These are phyloP conservation scores for Cardamine chenopodiifolia DNA, from an alignment of 345 rosid genomes.

Conservation along the genomic window DNA sequence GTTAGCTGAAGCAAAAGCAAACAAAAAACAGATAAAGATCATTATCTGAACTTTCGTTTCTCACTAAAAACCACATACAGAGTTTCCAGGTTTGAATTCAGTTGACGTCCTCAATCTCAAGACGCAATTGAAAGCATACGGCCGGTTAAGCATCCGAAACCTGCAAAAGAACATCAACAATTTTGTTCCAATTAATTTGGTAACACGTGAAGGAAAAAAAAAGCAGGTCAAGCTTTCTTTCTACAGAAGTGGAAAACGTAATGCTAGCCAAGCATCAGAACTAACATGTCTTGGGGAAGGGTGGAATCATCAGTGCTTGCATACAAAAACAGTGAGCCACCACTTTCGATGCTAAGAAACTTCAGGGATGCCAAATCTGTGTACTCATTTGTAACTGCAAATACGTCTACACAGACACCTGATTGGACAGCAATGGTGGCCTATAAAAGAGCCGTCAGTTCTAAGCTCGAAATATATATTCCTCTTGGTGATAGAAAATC, in stretches of 20 bases:
- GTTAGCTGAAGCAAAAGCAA: slow-evolving; percentile 23
- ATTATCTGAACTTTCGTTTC: background rate
- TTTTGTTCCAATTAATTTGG: slow-evolving; percentile 12
- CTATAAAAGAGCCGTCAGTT: slow-evolving; percentile 61
- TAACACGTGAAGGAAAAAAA: slow-evolving; percentile 10
- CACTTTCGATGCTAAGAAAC: slow-evolving; percentile 97
- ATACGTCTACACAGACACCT: slow-evolving; percentile 95
- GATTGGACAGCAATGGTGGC: slow-evolving; percentile 96
- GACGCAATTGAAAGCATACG: slow-evolving; percentile 91
- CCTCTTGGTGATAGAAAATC: slow-evolving; percentile 9
- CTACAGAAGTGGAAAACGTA: background rate
- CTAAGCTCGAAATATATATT: slow-evolving; percentile 29
- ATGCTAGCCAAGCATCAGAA: slow-evolving; percentile 25
- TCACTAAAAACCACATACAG: slow-evolving; percentile 57
- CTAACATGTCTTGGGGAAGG: slow-evolving; percentile 99
- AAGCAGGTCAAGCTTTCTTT: background rate
- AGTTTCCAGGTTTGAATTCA: slow-evolving; percentile 86
- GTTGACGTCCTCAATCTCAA: slow-evolving; percentile 91
- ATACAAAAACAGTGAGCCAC: slow-evolving; percentile 86
- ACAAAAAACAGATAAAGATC: background rate
- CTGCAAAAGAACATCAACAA: slow-evolving; percentile 47
- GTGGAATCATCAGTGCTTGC: slow-evolving; percentile 95
- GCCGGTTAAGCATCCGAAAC: slow-evolving; percentile 92
- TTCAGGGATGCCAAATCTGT: slow-evolving; percentile 97
- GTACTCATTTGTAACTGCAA: slow-evolving; percentile 96